A percentile compares a stretch with the other conserved stretches of the same genome.
These are phyloP conservation scores for Scytalidium lignicola DNA, from an alignment of 2,329 filamentous ascomycete genomes.

Conservation along the genomic window DNA sequence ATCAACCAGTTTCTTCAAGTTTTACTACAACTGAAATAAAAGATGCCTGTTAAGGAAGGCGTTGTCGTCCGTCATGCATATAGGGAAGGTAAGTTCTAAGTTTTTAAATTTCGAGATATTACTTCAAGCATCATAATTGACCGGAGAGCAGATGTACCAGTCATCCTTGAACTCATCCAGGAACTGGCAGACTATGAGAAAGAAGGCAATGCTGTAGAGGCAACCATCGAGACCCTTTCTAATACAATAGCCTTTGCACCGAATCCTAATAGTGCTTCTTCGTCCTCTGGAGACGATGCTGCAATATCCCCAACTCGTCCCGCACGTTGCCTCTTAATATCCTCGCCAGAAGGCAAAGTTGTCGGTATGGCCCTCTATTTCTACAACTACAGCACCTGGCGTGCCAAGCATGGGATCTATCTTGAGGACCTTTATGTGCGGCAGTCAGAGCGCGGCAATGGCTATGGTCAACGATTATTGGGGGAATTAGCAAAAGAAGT, in stretches of 20 bases:
- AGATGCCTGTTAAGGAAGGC: conserved; percentile 10
- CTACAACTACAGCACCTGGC: conserved; percentile 95
- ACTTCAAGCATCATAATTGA: too few species aligned
- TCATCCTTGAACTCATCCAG: conserved; percentile 76
- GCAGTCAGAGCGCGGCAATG: conserved; percentile 62
- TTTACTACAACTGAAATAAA: not conserved
- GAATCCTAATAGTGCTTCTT: conserved; percentile 22
- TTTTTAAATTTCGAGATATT: too few species aligned
- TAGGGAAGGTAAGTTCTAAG: conserved; percentile 52
- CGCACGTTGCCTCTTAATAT: conserved; percentile 70
- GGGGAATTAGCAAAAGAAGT: conserved; percentile 76
- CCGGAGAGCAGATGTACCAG: conserved; percentile 60
- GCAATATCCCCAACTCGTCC: conserved; percentile 53
- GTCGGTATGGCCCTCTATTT: conserved; percentile 88
- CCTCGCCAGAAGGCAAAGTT: conserved; percentile 37
- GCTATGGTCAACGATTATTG: conserved; percentile 75
- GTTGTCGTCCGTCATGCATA: conserved; percentile 50
- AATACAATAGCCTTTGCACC: conserved; percentile 74
- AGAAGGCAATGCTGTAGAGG: conserved; percentile 66
- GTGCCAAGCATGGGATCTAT: conserved; percentile 80
- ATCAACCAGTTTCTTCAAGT: not conserved
- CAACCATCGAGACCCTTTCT: conserved; percentile 68
- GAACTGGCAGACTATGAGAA: conserved; percentile 89
- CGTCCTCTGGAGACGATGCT: conserved; percentile 38
- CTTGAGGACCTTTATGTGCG: conserved; percentile 90